Conservation (phyloP, 2,329 filamentous ascomycete genomes). For the Daldinia eschscholtzii region DNA sequence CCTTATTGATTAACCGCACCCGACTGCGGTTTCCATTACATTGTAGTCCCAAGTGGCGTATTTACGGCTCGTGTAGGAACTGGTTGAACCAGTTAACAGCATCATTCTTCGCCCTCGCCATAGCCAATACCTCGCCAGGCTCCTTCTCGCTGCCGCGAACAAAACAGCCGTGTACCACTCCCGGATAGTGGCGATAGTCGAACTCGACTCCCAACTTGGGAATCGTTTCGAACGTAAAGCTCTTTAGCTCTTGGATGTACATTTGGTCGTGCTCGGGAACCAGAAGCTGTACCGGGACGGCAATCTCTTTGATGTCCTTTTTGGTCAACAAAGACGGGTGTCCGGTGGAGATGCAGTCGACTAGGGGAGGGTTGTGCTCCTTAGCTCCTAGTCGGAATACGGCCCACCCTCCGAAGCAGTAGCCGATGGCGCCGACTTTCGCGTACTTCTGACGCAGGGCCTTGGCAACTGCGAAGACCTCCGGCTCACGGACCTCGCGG, state of each 20-base stretch:
- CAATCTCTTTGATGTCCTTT: constrained; percentile 59
- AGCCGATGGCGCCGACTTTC: constrained; percentile 59
- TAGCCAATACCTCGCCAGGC: constrained; percentile 57
- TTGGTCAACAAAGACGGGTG: constrained; percentile 59
- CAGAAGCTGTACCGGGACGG: constrained; percentile 60
- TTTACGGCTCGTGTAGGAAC: constrained; percentile 37
- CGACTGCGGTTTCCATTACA: not conserved
- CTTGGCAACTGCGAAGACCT: constrained; percentile 54
- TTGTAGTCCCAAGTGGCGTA: not conserved
- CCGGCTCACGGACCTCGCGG: constrained; percentile 56
- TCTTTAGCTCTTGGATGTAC: constrained; percentile 62
- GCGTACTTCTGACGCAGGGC: constrained; percentile 52
- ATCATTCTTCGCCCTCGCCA: constrained; percentile 62
- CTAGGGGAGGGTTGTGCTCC: constrained; percentile 52
- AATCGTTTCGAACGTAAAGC: constrained; percentile 56
- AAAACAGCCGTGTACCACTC: constrained; percentile 61
- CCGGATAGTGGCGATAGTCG: constrained; percentile 66
- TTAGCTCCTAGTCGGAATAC: constrained; percentile 57
- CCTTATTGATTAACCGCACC: not conserved
- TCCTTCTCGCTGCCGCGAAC: constrained; percentile 57
- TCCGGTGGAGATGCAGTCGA: constrained; percentile 58
- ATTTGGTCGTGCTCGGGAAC: constrained; percentile 56
- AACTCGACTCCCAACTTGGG: constrained; percentile 56
- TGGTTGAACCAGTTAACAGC: constrained; percentile 60
- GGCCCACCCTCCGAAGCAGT: constrained; percentile 63